Evolutionary conservation across 306 rosid species (phyloP).

Genomic region (Vigna hirtella): DNA sequence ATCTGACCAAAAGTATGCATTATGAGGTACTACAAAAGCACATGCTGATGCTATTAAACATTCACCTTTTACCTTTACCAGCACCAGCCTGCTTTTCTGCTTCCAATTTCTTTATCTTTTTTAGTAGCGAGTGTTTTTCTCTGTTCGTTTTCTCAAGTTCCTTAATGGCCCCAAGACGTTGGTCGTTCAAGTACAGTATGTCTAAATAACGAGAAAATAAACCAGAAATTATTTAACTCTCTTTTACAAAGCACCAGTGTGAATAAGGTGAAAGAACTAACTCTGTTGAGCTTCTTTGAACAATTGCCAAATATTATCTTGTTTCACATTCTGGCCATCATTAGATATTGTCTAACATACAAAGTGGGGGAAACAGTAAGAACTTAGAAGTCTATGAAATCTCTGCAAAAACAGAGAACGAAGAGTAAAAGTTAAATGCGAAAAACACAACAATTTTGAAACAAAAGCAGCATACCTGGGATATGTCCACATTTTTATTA

Average conservation of each 20-base stretch:
- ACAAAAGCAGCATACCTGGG: conserved; percentile 54
- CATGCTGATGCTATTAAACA: conserved; percentile 14
- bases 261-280: conserved; percentile 47
- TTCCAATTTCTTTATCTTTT: conserved; percentile 64
- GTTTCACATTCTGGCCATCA: conserved; percentile 50
- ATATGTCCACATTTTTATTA: conserved; percentile 49
- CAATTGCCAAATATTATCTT: conserved; percentile 62
- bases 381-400: conserved; percentile 8
- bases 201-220: conserved; percentile 51
- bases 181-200: conserved; percentile 70
- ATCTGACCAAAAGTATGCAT: conserved; percentile 21
- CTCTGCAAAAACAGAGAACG: background rate
- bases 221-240: conserved; percentile 35
- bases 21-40: conserved; percentile 26
- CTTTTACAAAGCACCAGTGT: background rate
- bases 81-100: conserved; percentile 55
- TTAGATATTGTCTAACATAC: conserved; percentile 49
- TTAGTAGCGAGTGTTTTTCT: conserved; percentile 62
- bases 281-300: conserved; percentile 92
- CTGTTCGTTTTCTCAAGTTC: conserved; percentile 59
- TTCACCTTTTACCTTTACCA: conserved; percentile 67
- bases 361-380: background rate
- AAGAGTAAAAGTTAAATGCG: conserved; percentile 15
- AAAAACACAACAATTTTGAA: conserved; percentile 23
- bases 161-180: conserved; percentile 68